These are phyloP conservation scores for Fusarium sp. DNA, from an alignment of 2,329 filamentous ascomycete genomes.

Conservation along the genomic window DNA sequence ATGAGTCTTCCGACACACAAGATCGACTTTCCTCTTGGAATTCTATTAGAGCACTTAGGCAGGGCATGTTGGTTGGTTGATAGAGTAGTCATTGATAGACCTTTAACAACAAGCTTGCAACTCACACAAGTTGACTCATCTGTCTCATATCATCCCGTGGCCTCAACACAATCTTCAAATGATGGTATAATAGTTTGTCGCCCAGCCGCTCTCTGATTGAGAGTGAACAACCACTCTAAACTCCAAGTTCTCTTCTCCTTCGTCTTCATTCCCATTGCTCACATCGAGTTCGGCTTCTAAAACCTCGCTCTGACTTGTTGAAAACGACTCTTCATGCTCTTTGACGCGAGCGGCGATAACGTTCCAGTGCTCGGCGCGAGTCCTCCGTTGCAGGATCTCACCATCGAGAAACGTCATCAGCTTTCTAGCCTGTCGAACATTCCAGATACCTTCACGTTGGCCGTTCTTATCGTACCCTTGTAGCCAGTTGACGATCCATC, in stretches of 20 bases:
- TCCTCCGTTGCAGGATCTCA: background rate
- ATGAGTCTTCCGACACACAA: no score
- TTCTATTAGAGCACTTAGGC: no score
- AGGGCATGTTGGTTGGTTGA: no score
- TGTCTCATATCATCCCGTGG: background rate
- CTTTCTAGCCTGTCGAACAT: background rate
- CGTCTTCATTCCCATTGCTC: background rate
- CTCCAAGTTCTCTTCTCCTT: background rate
- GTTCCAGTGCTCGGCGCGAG: background rate
- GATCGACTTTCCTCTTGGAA: no score
- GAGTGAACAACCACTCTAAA: background rate
- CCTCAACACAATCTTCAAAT: background rate
- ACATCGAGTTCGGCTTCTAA: background rate
- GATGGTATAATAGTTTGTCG: background rate
- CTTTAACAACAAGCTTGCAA: background rate
- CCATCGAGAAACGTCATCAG: background rate
- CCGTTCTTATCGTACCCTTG: background rate
- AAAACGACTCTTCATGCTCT: background rate
- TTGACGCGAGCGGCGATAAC: background rate
- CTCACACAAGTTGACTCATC: background rate
- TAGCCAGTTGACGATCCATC: background rate
- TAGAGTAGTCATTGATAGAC: no score
- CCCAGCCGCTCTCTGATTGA: background rate
- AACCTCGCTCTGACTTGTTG: background rate
- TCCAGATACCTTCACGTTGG: background rate